These are phyloP conservation scores for Penicillium rolfsii DNA, from an alignment of 2,329 filamentous ascomycete species.

Conservation along the genomic window DNA sequence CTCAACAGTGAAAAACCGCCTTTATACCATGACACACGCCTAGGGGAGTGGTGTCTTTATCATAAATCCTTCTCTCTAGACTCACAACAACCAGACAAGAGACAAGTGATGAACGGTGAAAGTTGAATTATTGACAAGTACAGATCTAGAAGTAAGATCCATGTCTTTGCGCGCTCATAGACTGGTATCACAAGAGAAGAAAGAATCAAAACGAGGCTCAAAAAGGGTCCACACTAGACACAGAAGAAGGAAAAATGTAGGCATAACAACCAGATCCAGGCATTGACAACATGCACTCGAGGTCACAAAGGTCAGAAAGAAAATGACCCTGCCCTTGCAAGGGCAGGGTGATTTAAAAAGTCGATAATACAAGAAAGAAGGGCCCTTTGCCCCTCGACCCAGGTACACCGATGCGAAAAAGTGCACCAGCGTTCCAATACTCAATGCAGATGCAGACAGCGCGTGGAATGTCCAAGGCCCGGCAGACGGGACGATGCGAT, in stretches of 20 bases:
- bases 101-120: slow-evolving; percentile 8
- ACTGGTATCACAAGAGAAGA: slow-evolving; percentile 36
- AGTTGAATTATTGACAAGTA: slow-evolving; percentile 35
- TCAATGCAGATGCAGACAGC: slow-evolving; percentile 19
- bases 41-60: neutral
- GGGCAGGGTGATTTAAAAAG: slow-evolving; percentile 8
- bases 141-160: slow-evolving; percentile 34
- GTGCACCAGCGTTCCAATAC: slow-evolving; percentile 13
- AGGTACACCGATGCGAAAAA: slow-evolving; percentile 17
- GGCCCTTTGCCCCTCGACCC: slow-evolving; percentile 8
- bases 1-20: neutral
- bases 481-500: slow-evolving; percentile 7
- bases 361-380: slow-evolving; percentile 18
- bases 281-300: slow-evolving; percentile 34
- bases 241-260: slow-evolving; percentile 8
- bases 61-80: neutral
- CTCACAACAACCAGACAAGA: neutral
- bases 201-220: slow-evolving; percentile 14
- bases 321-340: slow-evolving; percentile 4
- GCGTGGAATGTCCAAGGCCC: slow-evolving; percentile 1
- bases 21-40: neutral
- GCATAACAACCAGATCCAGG: slow-evolving; percentile 22
- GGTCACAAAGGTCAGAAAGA: slow-evolving; percentile 27
- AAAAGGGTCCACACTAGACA: slow-evolving; percentile 10
- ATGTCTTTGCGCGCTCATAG: slow-evolving; percentile 35